Base-by-base conservation (phyloP, 179 eudicot species). In the Corrigiola litoralis region DNA sequence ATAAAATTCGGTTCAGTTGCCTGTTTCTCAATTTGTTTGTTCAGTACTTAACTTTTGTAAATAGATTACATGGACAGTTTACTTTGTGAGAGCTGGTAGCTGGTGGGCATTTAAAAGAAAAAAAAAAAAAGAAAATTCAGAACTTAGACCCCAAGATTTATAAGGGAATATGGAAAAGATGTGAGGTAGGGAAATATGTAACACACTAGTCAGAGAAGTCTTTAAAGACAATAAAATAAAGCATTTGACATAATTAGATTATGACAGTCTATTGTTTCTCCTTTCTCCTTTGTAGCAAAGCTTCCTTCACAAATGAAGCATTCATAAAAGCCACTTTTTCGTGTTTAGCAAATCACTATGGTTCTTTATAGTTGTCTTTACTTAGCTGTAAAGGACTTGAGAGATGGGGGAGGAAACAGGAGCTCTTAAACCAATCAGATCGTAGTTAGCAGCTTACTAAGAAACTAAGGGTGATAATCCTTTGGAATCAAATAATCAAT, bases 351-450 rank as follows among this genome's bases (percentile, higher is more conserved):
- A 50, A 50, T 29, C 41, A 65, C 37, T 16, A 23, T 58, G 53
- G 40, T 6, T 58, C 29, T 41, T 48, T 72, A 40, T 23, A 64
- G 27, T 25, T 44, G 61, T 58, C 56, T 33, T 59, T 66, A 60
- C 65, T 58, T 37, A 68, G 67, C 76, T 66, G 67, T 52, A 72
- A 72, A 72, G 71, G 41, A 40, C 52, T 41, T 23, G 5, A 42
- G 17, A 48, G 38, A 5, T 23, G 37, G 28, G 34, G 59, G 49
- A 12, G 18, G 33, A 27, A 17, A 17, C 44, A 49, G 40, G 53
- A 24, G 24, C 8, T 9, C 36, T 55, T 55, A 21, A 47, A 46
- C 23, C 20, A 18, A 17, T 45, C 16, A 33, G 25, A 0, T 49
- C 18, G 18, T 27, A 60, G 37, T 50, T 28, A 36, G 56, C 10